Base-by-base conservation (phyloP, 176 grass and related monocot genomes). In the Secale cereale region DNA sequence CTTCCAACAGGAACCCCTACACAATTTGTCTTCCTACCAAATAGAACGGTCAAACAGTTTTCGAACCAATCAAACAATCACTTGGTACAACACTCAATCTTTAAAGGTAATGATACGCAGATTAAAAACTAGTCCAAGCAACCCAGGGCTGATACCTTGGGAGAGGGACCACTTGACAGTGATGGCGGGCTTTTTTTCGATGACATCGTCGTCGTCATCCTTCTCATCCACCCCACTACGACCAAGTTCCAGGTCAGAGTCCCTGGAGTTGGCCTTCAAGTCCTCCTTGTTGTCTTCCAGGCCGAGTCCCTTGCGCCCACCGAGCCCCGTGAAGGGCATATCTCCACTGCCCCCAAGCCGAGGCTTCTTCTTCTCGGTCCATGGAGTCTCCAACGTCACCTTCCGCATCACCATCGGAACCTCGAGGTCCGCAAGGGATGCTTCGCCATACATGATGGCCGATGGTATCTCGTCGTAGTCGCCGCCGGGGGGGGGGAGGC, bases 361-460 rank as follows among this genome's bases (percentile, higher is more conserved):
- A 56, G 78, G 30, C 82, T 88, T 87, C 85, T 98, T 98, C 82
- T 88, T 72, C 43, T 92, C 84, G 43, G 86, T 73, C 89, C 92
- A 95, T 41, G 87, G 87, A 77, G 65, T 75, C 68, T 78, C 86
- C 10, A 85, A 85, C 3, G 83, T 78, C n/a, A 87, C 41, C 80
- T 87, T 74, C 56, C 36, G 63, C 7, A 61, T 52, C 35, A 4
- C 22, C 50, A 16, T 67, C 28, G 81, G n/a, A 25, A 80, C 66
- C 41, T 45, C 41, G 41, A 45, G 41, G 12, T 45, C 41, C 2
- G 70, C 48, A 66, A 98, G 74, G 62, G 93, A 90, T 31, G 86
- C 91, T 20, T 93, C 96, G 66, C 96, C 93, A 14, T 93, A 98
- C 96, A 98, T 98, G 85, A 19, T 0, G 48, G 48, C 15, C 1